A percentile compares a stretch with the other conserved stretches of the same genome.
These are phyloP conservation scores for Botryosphaeria agaves DNA, from an alignment of 2,329 filamentous ascomycete genomes.

Conservation along the genomic window DNA sequence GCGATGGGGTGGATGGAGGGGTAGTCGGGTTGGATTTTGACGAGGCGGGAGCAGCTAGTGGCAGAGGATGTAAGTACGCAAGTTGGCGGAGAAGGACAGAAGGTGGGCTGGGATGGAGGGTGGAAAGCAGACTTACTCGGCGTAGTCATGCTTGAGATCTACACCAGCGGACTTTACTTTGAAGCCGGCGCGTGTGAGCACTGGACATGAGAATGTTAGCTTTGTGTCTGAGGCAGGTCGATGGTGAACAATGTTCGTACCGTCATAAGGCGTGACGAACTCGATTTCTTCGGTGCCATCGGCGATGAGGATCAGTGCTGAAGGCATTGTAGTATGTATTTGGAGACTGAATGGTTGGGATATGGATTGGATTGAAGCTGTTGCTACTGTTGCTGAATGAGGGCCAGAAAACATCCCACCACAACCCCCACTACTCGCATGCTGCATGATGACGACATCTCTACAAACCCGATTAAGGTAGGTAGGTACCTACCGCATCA, in stretches of 20 bases:
- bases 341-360: not conserved
- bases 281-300: constrained; percentile 24
- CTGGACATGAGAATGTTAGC: constrained; percentile 9
- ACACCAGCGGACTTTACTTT: constrained; percentile 18
- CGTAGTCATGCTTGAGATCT: constrained; percentile 14
- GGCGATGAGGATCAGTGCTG: constrained; percentile 19
- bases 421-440: no score
- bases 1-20: constrained; percentile 9
- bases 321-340: constrained; percentile 10
- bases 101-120: no score
- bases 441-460: no score
- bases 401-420: no score
- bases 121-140: constrained; percentile 10
- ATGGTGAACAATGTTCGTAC: no score
- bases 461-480: no score
- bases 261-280: constrained; percentile 22
- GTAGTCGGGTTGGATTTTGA: constrained; percentile 18
- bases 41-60: constrained; percentile 18
- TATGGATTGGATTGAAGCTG: no score
- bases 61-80: not conserved
- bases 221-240: no score
- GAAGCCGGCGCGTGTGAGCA: constrained; percentile 20
- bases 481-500: no score
- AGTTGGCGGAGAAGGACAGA: no score
- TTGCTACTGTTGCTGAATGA: no score